phyloP scores from a whole-genome alignment of 83 land plant genomes.

The Isoetes engelmannii region DNA sequence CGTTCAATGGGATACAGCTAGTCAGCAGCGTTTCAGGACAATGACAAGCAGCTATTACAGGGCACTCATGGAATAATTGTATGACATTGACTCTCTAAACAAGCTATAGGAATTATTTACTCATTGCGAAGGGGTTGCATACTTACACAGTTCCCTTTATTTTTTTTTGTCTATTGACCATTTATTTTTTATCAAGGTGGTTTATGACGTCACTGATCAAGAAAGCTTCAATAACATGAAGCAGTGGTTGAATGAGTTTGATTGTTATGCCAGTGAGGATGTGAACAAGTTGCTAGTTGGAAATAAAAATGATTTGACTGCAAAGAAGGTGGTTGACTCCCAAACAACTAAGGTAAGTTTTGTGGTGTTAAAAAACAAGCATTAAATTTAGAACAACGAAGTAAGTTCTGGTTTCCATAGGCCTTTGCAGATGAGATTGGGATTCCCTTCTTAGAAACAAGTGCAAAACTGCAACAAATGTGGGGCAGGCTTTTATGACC shows the following conservation, averaged over 20 bases:
- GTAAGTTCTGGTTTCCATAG: no score
- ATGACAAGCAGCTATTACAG: slow-evolving; percentile 70
- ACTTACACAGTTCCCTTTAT: no score
- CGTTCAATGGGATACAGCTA: slow-evolving; percentile 70
- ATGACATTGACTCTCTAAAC: slow-evolving; percentile 9
- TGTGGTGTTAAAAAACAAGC: no score
- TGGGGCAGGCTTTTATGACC: slow-evolving; percentile 62
- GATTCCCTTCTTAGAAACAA: slow-evolving; percentile 67
- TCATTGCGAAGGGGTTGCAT: no score
- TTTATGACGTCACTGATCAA: slow-evolving; percentile 25
- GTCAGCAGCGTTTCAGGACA: slow-evolving; percentile 72
- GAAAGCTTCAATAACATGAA: slow-evolving; percentile 28
- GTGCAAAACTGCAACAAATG: slow-evolving; percentile 64
- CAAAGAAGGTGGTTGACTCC: slow-evolving; percentile 45
- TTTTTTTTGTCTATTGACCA: background rate
- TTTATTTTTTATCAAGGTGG: slow-evolving; percentile 7
- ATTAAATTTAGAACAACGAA: no score
- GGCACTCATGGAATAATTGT: slow-evolving; percentile 78
- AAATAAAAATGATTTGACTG: slow-evolving; percentile 14
- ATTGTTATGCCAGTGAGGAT: slow-evolving; percentile 24
- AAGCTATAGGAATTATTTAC: no score
- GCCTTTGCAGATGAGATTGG: no score
- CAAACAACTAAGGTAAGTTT: slow-evolving; percentile 65
- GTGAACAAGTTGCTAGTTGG: slow-evolving; percentile 25
- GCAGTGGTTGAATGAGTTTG: slow-evolving; percentile 27